phyloP scores from a whole-genome alignment of 257 asterid genomes.

The Primulina tabacum region DNA sequence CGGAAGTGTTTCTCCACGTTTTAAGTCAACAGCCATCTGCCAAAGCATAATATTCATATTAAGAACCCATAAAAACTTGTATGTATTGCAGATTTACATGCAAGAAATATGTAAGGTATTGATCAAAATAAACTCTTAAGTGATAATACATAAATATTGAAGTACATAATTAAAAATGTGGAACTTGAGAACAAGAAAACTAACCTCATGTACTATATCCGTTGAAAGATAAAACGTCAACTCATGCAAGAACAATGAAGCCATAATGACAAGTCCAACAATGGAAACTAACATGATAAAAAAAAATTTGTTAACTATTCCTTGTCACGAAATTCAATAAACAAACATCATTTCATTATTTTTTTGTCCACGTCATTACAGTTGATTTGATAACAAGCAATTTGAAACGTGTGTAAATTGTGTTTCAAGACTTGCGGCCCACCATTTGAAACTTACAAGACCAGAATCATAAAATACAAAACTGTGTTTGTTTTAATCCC shows the following conservation, averaged over 20 bases:
- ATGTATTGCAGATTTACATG: neutral
- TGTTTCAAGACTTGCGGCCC: conserved; percentile 1
- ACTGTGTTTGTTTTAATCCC: neutral
- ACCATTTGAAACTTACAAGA: neutral
- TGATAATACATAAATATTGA: neutral
- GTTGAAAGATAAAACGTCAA: conserved; percentile 82
- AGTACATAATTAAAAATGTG: neutral
- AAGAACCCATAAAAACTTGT: conserved; percentile 15
- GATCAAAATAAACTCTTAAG: conserved; percentile 11
- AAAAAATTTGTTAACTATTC: conserved; percentile 24
- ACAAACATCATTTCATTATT: conserved; percentile 4
- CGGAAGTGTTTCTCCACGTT: conserved; percentile 95
- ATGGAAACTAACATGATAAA: conserved; percentile 54
- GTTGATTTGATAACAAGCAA: conserved; percentile 10
- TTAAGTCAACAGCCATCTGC: conserved; percentile 94
- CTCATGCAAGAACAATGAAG: conserved; percentile 85
- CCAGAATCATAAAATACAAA: neutral
- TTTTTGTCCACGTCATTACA: neutral
- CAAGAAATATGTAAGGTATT: neutral
- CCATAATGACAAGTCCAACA: conserved; percentile 84
- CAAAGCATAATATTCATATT: conserved; percentile 22
- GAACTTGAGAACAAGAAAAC: conserved; percentile 22
- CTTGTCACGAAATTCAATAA: conserved; percentile 20
- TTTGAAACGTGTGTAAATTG: conserved; percentile 1
- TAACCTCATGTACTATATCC: conserved; percentile 81